phyloP scores from a whole-genome alignment of 2,329 filamentous ascomycete genomes.

The Monosporascus sp. region DNA sequence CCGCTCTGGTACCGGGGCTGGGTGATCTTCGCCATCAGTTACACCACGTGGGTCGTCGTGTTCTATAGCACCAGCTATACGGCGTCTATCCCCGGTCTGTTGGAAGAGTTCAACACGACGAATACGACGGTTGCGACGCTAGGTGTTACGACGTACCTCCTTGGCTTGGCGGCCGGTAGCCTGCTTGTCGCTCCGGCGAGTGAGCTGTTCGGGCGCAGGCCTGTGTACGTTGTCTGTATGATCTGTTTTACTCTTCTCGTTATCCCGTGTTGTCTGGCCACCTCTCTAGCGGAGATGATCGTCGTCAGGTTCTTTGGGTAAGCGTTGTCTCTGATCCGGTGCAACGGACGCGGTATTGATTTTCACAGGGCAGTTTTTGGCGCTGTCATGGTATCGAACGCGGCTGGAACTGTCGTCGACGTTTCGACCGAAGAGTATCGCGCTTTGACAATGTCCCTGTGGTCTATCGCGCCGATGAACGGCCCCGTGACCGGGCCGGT shows the following conservation, averaged over 20 bases:
- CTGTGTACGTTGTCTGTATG: conserved; percentile 66
- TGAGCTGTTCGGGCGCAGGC: conserved; percentile 62
- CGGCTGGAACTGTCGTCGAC: conserved; percentile 77
- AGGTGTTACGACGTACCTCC: conserved; percentile 72
- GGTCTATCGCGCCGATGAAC: conserved; percentile 80
- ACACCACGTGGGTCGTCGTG: conserved; percentile 48
- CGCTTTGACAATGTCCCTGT: conserved; percentile 77
- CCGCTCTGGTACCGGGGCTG: conserved; percentile 42
- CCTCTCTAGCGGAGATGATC: conserved; percentile 63
- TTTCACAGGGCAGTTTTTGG: conserved; percentile 56
- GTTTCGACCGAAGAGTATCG: conserved; percentile 76
- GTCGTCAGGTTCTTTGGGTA: conserved; percentile 68
- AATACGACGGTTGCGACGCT: conserved; percentile 61
- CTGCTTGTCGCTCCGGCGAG: conserved; percentile 69
- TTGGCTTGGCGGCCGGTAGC: conserved; percentile 67
- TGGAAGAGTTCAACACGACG: conserved; percentile 56
- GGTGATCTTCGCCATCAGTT: conserved; percentile 40
- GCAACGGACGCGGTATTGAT: conserved; percentile 23
- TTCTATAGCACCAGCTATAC: conserved; percentile 78
- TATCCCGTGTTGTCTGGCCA: conserved; percentile 65
- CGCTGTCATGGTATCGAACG: conserved; percentile 76
- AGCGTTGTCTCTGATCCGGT: conserved; percentile 13
- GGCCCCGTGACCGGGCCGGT: conserved; percentile 56
- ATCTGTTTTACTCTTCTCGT: conserved; percentile 61
- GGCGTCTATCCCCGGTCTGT: conserved; percentile 63